Evolutionary conservation across 1,284 basidiomycete species (phyloP).

Genomic region (Tilletia indica): DNA sequence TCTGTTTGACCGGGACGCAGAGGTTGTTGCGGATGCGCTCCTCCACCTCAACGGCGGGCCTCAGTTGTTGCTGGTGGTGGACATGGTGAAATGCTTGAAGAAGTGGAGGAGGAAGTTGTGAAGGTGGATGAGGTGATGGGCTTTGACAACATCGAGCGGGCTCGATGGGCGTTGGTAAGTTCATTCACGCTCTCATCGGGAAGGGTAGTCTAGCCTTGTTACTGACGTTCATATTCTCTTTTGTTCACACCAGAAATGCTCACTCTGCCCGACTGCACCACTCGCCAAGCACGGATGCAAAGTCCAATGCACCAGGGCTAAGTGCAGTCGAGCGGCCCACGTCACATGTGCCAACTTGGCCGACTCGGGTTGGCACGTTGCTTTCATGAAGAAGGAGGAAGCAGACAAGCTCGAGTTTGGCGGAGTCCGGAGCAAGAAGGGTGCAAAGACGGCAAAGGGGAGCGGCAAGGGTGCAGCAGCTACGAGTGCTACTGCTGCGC

Average conservation of each 20-base stretch:
- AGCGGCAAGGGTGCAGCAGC: neutral
- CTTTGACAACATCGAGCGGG: constrained; percentile 78
- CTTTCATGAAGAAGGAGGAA: constrained; percentile 33
- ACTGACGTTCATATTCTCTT: no score
- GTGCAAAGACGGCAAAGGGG: constrained; percentile 18
- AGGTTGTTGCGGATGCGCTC: constrained; percentile 30
- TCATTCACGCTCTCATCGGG: no score
- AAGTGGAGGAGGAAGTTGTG: constrained; percentile 22
- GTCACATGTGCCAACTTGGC: constrained; percentile 72
- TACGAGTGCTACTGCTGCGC: no score
- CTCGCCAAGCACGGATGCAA: constrained; percentile 79
- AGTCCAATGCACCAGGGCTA: constrained; percentile 88
- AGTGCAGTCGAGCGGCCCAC: constrained; percentile 89
- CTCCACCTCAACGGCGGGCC: constrained; percentile 44
- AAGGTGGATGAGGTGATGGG: constrained; percentile 68
- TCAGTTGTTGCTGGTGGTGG: constrained; percentile 23
- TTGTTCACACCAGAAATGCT: constrained; percentile 70
- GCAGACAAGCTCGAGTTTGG: constrained; percentile 46
- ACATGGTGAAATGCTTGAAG: constrained; percentile 57
- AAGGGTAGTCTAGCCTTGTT: no score
- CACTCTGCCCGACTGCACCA: constrained; percentile 69
- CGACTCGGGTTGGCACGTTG: constrained; percentile 49
- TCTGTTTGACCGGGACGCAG: constrained; percentile 55
- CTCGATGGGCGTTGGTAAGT: constrained; percentile 82
- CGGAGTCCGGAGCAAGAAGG: constrained; percentile 12